Base-by-base conservation (phyloP, 148 eudicot species). In the Heliosperma pusillum region DNA sequence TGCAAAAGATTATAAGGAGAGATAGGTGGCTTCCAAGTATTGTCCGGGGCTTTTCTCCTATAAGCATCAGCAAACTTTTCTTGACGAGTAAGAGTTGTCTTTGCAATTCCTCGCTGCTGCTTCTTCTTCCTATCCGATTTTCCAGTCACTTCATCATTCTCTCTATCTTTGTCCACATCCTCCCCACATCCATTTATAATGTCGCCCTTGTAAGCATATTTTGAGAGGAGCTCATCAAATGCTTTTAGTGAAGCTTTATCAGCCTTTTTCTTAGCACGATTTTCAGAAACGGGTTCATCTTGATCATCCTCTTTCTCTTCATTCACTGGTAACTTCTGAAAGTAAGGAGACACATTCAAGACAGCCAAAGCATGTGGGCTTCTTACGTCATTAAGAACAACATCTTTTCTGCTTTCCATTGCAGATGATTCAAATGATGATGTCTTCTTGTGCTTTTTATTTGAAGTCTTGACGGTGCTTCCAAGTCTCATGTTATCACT, bases 11-110 rank as follows among this genome's bases (percentile, higher is more conserved):
- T 64, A 79, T 71, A 76, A 40, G 81, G 86, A 13, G 97, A 91
- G 52, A 76, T 75, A 25, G 98, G 98, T 53, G 97, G 97, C 78
- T 50, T 85, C 97, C 98, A 91, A 16, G 82, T 81, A 78, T 86
- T 87, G 50, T 88, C 84, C 21, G 86, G 76, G 65, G 79, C 69
- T 79, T 66, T 89, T 77, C 89, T 85, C 76, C 50, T 59, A 74
- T 94, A 94, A 72, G 98, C 96, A 53, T 87, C 89, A 52, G 79
- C 80, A 77, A 50, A 36, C 76, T 79, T 90, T 82, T 89, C 86
- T 13, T 59, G 77, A 50, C 85, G 80, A 78, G 84, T 80, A 44
- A 92, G 82, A 68, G 15, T 15, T 9, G 56, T 65, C n/a, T 26
- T 68, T 11, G 59, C 25, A 64, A n/a, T 66, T 42, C 20, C 53